phyloP scores from a whole-genome alignment of 2,329 filamentous ascomycete genomes.

The Nothophoma quercina region DNA sequence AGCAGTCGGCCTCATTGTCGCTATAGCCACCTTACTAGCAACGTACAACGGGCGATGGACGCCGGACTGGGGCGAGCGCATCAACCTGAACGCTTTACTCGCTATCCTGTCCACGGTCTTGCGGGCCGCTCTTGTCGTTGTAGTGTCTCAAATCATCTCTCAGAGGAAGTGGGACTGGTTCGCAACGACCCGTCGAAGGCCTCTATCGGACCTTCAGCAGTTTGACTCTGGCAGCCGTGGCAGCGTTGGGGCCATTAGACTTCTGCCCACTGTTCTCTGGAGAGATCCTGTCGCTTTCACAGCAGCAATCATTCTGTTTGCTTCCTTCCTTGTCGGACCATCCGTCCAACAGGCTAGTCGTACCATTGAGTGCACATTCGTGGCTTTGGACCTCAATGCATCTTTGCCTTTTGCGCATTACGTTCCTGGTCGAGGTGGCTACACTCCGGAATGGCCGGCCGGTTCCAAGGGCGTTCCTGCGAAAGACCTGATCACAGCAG shows the following conservation, averaged over 20 bases:
- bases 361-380: not conserved
- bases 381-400: not conserved
- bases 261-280: not conserved
- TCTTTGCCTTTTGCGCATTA: not conserved
- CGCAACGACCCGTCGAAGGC: not conserved
- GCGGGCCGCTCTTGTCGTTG: not conserved
- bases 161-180: too few species aligned
- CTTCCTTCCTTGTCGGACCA: constrained; percentile 2
- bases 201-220: not conserved
- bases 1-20: too few species aligned
- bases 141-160: constrained; percentile 5
- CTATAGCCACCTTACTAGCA: not conserved
- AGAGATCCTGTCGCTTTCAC: not conserved
- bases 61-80: constrained; percentile 2
- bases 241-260: not conserved
- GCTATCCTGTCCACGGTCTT: constrained; percentile 2
- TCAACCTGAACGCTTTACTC: constrained; percentile 5
- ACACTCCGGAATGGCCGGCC: too few species aligned
- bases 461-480: too few species aligned
- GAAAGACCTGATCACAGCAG: not conserved
- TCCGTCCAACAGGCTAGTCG: constrained; percentile 10
- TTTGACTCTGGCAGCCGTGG: constrained; percentile 8
- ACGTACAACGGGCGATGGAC: not conserved
- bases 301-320: not conserved
- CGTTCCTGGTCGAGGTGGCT: not conserved